Percentiles rank a stretch among this genome's conserved stretches.
Conservation (phyloP, 2,329 filamentous ascomycete species). For the Neopestalotiopsis clavispora region DNA sequence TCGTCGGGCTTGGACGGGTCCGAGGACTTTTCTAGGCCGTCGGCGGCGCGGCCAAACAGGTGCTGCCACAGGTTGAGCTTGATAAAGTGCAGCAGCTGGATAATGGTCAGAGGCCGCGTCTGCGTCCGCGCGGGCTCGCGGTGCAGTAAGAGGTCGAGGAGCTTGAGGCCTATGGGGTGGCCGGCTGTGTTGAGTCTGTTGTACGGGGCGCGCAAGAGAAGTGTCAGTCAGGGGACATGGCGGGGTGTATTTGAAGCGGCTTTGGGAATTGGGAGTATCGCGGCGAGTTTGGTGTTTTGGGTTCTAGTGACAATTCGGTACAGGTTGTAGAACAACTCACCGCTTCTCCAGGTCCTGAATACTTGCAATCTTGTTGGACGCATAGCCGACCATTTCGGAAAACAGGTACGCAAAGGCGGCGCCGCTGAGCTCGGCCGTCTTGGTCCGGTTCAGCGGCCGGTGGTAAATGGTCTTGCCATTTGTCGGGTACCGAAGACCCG, state of each 20-base stretch:
- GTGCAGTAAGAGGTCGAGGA: slow-evolving; percentile 93
- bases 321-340: slow-evolving; percentile 49
- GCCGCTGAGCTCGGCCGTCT: slow-evolving; percentile 87
- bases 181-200: slow-evolving; percentile 90
- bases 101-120: slow-evolving; percentile 82
- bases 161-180: slow-evolving; percentile 90
- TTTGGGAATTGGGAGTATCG: background rate
- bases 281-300: background rate
- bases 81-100: slow-evolving; percentile 92
- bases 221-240: background rate
- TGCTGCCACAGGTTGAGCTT: slow-evolving; percentile 91
- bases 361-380: slow-evolving; percentile 86
- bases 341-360: slow-evolving; percentile 93
- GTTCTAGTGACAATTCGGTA: background rate
- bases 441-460: slow-evolving; percentile 87
- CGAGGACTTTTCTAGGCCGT: slow-evolving; percentile 87
- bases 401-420: slow-evolving; percentile 96
- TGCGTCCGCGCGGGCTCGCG: slow-evolving; percentile 74
- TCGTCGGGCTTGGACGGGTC: slow-evolving; percentile 85
- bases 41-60: slow-evolving; percentile 88
- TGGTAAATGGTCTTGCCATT: slow-evolving; percentile 99
- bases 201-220: slow-evolving; percentile 10
- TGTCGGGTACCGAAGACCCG: slow-evolving; percentile 82
- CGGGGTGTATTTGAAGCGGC: slow-evolving; percentile 1
- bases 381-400: slow-evolving; percentile 94